Evolutionary conservation across 345 rosid species (phyloP).

Genomic region (Passiflora organensis): DNA sequence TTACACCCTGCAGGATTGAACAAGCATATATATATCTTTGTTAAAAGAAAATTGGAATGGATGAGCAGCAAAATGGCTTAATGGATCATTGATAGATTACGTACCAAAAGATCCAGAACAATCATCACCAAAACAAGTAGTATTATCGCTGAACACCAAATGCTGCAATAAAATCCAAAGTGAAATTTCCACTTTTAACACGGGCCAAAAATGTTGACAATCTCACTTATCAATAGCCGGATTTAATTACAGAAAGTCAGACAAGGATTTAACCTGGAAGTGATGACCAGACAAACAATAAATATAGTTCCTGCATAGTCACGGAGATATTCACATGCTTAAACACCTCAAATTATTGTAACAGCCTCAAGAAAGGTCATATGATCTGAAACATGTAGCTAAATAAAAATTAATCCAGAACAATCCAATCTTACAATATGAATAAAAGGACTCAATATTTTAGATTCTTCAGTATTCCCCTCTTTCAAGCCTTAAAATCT

Average conservation of each 20-base stretch:
- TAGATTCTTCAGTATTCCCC: too few species aligned
- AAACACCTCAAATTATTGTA: not conserved
- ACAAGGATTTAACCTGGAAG: conserved; percentile 16
- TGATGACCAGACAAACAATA: conserved; percentile 20
- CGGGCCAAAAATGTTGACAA: not conserved
- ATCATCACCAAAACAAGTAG: conserved; percentile 23
- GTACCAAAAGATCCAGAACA: conserved; percentile 26
- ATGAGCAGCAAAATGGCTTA: not conserved
- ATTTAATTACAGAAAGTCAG: not conserved
- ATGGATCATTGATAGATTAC: not conserved
- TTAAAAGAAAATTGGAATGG: not conserved
- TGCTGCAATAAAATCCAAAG: conserved; percentile 16
- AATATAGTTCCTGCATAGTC: conserved; percentile 19
- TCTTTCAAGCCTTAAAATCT: too few species aligned
- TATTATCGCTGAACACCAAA: conserved; percentile 20
- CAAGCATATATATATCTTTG: not conserved
- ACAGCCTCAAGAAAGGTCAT: not conserved
- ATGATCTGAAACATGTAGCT: not conserved
- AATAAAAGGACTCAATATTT: too few species aligned
- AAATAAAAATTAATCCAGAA: not conserved
- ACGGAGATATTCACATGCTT: conserved; percentile 1
- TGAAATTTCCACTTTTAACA: not conserved
- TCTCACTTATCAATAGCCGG: not conserved
- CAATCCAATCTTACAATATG: too few species aligned
- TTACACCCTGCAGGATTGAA: conserved; percentile 66